phyloP scores from a whole-genome alignment of 2,329 filamentous ascomycete genomes.

The Furcasterigmium sp. region DNA sequence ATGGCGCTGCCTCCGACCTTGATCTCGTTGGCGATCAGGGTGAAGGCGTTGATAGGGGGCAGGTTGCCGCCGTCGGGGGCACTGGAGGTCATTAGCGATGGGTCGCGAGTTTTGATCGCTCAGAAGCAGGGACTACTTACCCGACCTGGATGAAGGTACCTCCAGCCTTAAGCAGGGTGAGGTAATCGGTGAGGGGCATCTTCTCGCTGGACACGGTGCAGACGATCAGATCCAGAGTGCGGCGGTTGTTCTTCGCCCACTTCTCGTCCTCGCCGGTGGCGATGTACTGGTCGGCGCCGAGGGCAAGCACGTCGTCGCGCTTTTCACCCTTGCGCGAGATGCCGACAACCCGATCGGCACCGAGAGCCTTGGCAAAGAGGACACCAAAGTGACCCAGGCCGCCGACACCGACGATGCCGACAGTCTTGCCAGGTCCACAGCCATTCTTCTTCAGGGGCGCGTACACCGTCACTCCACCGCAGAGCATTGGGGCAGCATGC shows the following conservation, averaged over 20 bases:
- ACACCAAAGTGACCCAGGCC: conserved; percentile 66
- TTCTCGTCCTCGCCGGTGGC: conserved; percentile 41
- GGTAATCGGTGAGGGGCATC: conserved; percentile 51
- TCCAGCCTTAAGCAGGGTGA: conserved; percentile 36
- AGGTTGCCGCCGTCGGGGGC: conserved; percentile 45
- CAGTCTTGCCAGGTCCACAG: conserved; percentile 59
- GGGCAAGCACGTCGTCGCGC: conserved; percentile 45
- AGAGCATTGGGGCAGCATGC: conserved; percentile 59
- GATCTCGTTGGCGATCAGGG: conserved; percentile 49
- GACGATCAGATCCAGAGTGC: conserved; percentile 52
- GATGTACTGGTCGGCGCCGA: conserved; percentile 50
- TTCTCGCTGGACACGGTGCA: conserved; percentile 43
- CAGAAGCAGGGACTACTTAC: conserved; percentile 3
- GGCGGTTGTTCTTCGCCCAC: conserved; percentile 47
- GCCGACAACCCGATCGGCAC: conserved; percentile 53
- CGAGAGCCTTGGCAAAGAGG: conserved; percentile 62
- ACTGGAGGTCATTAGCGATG: conserved; percentile 2
- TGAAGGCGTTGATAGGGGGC: conserved; percentile 39
- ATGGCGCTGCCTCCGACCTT: conserved; percentile 37
- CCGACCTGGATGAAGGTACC: conserved; percentile 18
- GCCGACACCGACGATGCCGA: conserved; percentile 64
- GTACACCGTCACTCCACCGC: conserved; percentile 65
- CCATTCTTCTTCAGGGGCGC: conserved; percentile 57
- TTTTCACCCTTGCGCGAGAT: conserved; percentile 52
- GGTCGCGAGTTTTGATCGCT: too few species aligned